Evolutionary conservation across 345 rosid genomes (phyloP).

Genomic region (thale cress (Arabidopsis thaliana)): DNA sequence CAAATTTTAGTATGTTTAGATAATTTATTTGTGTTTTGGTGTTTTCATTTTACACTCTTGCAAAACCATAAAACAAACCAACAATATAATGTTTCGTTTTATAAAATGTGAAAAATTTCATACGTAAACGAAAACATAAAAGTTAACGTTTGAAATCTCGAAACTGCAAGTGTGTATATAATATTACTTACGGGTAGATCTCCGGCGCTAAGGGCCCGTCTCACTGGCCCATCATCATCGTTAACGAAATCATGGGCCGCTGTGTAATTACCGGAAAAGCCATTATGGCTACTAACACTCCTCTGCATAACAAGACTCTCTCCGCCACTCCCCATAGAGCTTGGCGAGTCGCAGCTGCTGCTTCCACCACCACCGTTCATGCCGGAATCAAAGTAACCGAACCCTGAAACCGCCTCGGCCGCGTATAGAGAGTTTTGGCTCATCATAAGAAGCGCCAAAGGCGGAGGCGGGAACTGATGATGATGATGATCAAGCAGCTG

Average conservation of each 20-base stretch:
- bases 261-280: conserved; percentile 45
- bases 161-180: conserved; percentile 22
- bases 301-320: conserved; percentile 58
- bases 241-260: conserved; percentile 45
- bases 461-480: conserved; percentile 45
- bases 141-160: no score
- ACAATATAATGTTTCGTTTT: neutral
- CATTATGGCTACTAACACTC: conserved; percentile 70
- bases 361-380: conserved; percentile 51
- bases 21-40: neutral
- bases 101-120: neutral
- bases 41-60: neutral
- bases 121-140: neutral
- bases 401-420: conserved; percentile 38
- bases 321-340: conserved; percentile 54
- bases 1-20: neutral
- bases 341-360: conserved; percentile 71
- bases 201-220: conserved; percentile 82
- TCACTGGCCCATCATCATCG: conserved; percentile 64
- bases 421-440: conserved; percentile 39
- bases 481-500: conserved; percentile 42
- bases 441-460: conserved; percentile 46
- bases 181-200: conserved; percentile 67
- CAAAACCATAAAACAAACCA: neutral
- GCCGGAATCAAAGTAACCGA: conserved; percentile 42